Conservation (phyloP, 2,329 filamentous ascomycete species). For the Hypomyces perniciosus region DNA sequence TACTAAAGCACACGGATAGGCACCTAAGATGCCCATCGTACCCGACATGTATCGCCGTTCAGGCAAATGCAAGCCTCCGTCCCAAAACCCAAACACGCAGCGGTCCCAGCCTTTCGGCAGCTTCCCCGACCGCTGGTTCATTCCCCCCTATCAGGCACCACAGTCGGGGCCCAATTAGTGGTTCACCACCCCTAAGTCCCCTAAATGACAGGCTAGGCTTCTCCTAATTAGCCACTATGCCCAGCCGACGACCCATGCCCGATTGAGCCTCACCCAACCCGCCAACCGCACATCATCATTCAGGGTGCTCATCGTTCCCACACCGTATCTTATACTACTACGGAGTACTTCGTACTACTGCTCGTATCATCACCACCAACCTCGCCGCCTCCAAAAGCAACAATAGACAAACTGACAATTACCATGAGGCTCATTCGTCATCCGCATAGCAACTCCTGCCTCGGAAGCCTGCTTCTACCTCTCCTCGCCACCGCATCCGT, state of each 20-base stretch:
- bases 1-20: too few species aligned
- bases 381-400: background rate
- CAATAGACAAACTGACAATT: background rate
- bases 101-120: background rate
- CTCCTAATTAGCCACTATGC: background rate
- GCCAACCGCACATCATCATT: background rate
- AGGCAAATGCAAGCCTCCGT: too few species aligned
- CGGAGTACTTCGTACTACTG: background rate
- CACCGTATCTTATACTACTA: too few species aligned
- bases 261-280: constrained; percentile 1
- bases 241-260: background rate
- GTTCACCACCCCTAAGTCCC: background rate
- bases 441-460: background rate
- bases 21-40: too few species aligned
- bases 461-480: constrained; percentile 13
- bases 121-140: constrained; percentile 9
- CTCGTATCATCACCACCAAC: background rate
- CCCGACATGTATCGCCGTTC: too few species aligned
- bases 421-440: background rate
- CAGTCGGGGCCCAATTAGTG: background rate
- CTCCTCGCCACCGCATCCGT: constrained; percentile 10
- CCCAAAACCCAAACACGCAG: background rate
- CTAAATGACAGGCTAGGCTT: background rate
- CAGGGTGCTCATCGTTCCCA: background rate
- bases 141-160: background rate